Percentiles rank a stretch among this genome's conserved stretches.
These are phyloP conservation scores for Tricladium varicosporioides DNA, from an alignment of 2,329 filamentous ascomycete genomes.

Conservation along the genomic window DNA sequence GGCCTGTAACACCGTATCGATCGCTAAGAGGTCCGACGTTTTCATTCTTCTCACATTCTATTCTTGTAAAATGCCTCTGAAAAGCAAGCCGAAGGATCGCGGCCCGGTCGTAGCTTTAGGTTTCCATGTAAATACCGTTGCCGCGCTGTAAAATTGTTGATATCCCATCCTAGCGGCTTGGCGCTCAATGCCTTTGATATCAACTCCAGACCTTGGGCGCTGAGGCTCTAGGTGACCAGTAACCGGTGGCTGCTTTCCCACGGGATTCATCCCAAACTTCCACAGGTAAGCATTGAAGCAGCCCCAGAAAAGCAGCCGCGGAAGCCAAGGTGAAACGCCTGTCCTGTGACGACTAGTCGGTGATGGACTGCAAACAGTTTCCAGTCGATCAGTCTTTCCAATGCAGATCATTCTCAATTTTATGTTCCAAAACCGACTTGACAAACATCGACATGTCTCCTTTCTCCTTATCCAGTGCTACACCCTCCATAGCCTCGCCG, in stretches of 20 bases:
- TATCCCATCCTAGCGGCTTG: conserved; percentile 10
- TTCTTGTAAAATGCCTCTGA: conserved; percentile 11
- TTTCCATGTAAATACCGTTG: conserved; percentile 5
- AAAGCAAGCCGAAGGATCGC: not conserved
- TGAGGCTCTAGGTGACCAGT: not conserved
- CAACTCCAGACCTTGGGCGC: not conserved
- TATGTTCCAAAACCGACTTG: conserved; percentile 58
- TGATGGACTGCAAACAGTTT: conserved; percentile 9
- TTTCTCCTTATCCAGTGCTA: conserved; percentile 42
- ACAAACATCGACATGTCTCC: conserved; percentile 57
- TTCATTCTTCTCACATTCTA: conserved; percentile 14
- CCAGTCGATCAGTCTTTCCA: conserved; percentile 48
- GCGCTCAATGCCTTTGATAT: conserved; percentile 23
- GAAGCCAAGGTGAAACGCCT: conserved; percentile 10
- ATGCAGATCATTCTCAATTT: conserved; percentile 51
- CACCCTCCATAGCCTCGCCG: conserved; percentile 28
- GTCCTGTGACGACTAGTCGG: conserved; percentile 5
- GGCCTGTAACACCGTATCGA: conserved; percentile 14
- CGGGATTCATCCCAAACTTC: too few species aligned
- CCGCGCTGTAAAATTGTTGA: conserved; percentile 5
- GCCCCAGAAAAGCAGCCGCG: not conserved
- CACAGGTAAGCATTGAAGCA: not conserved
- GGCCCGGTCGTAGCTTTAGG: conserved; percentile 19
- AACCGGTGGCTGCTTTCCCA: not conserved
- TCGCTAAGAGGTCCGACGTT: conserved; percentile 7